Conservation (phyloP, 371 early-diverging fungal species). For the Mortierella sp. region DNA sequence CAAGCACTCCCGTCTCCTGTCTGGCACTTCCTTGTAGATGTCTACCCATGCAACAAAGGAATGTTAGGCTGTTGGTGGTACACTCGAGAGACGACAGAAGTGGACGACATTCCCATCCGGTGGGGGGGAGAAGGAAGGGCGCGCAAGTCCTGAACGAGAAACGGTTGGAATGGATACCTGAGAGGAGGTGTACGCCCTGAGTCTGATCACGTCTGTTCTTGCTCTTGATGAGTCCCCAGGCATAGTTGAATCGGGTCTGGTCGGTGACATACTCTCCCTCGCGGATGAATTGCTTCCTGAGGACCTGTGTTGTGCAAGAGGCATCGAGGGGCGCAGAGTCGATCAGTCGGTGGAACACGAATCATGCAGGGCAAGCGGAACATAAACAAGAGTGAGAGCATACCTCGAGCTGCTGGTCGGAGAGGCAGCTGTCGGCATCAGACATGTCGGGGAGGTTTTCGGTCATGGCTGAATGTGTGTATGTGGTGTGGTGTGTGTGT, state of each 20-base stretch:
- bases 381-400: neutral
- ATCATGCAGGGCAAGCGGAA: too few relatives aligned
- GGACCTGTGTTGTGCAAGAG: slow-evolving; percentile 65
- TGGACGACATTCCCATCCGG: too few relatives aligned
- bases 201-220: slow-evolving; percentile 71
- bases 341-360: neutral
- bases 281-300: slow-evolving; percentile 76
- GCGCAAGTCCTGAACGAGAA: neutral
- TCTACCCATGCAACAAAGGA: slow-evolving; percentile 63
- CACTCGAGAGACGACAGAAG: too few relatives aligned
- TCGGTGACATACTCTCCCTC: slow-evolving; percentile 72
- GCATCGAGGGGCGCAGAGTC: too few relatives aligned
- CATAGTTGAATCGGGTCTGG: slow-evolving; percentile 97
- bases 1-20: slow-evolving; percentile 92
- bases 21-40: slow-evolving; percentile 84
- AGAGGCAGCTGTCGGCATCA: slow-evolving; percentile 52
- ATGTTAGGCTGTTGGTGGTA: too few relatives aligned
- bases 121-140: neutral
- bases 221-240: slow-evolving; percentile 91
- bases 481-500: neutral
- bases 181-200: slow-evolving; percentile 81
- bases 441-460: slow-evolving; percentile 48
- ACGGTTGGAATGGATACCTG: slow-evolving; percentile 58
- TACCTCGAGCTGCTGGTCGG: slow-evolving; percentile 53
- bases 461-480: slow-evolving; percentile 21